Evolutionary conservation across 225 moss, liverwort and hornwort species (phyloP).

Genomic region (Climacium dendroides): DNA sequence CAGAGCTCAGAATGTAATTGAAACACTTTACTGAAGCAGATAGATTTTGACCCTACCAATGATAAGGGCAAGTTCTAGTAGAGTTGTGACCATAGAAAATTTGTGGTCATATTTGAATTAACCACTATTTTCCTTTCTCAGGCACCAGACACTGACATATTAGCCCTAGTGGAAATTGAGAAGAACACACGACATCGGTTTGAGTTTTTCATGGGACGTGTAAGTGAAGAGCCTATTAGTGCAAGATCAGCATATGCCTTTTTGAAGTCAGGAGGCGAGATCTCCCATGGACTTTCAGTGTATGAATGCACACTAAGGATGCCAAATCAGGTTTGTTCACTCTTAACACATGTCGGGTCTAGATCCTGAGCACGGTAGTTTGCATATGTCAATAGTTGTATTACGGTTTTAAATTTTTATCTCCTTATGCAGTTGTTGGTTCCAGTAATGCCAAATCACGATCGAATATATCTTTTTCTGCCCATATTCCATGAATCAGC

Average conservation of each 20-base stretch:
- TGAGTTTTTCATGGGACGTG: conserved; percentile 97
- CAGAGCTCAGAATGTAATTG: background rate
- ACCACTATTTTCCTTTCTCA: background rate
- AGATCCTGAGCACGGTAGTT: background rate
- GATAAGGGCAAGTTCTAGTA: background rate
- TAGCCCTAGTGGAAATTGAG: conserved; percentile 98
- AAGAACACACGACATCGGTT: conserved; percentile 95
- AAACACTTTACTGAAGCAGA: background rate
- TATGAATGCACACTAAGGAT: conserved; percentile 87
- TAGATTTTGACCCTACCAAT: background rate
- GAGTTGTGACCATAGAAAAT: background rate
- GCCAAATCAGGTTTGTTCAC: conserved; percentile 68
- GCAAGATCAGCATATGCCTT: conserved; percentile 87
- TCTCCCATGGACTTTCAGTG: conserved; percentile 95
- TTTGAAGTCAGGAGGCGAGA: conserved; percentile 85
- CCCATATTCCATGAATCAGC: background rate
- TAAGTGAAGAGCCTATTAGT: conserved; percentile 84
- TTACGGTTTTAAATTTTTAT: too few relatives aligned
- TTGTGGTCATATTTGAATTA: background rate
- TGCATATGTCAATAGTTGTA: background rate
- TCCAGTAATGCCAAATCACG: background rate
- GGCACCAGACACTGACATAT: conserved; percentile 97
- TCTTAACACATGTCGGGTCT: background rate
- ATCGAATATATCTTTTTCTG: background rate
- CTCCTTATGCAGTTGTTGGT: background rate